Evolutionary conservation across 108 stramenopile species (phyloP).

Genomic region (Cyclotella atomus): DNA sequence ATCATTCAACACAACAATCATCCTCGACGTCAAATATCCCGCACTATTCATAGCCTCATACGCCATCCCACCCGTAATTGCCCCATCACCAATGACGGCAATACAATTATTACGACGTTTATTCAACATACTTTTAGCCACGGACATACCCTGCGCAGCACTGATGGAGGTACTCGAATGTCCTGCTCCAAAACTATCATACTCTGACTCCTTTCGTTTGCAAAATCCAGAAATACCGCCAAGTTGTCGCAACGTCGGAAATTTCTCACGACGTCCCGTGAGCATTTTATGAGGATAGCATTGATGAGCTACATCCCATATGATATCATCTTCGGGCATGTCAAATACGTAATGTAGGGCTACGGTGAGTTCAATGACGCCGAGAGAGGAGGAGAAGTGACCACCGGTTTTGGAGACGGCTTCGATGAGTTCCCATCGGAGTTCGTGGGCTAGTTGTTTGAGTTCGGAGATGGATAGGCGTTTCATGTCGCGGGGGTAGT

Average conservation of each 20-base stretch:
- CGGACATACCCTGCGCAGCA: slow-evolving; percentile 95
- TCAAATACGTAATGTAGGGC: slow-evolving; percentile 98
- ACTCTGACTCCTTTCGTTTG: slow-evolving; percentile 92
- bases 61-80: slow-evolving; percentile 99
- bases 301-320: slow-evolving; percentile 98
- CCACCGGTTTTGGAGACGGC: slow-evolving; percentile 97
- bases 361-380: slow-evolving; percentile 95
- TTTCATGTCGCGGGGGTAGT: slow-evolving; percentile 90
- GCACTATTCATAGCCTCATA: slow-evolving; percentile 99
- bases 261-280: slow-evolving; percentile 88
- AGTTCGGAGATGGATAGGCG: slow-evolving; percentile 83
- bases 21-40: slow-evolving; percentile 90
- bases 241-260: slow-evolving; percentile 86
- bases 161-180: slow-evolving; percentile 93
- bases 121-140: slow-evolving; percentile 86
- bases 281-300: slow-evolving; percentile 98
- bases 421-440: slow-evolving; percentile 93
- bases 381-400: slow-evolving; percentile 92
- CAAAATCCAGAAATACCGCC: slow-evolving; percentile 95
- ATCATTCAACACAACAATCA: slow-evolving; percentile 98
- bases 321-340: slow-evolving; percentile 97
- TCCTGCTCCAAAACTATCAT: slow-evolving; percentile 97
- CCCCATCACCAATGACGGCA: slow-evolving; percentile 98
- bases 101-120: slow-evolving; percentile 94
- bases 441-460: slow-evolving; percentile 94